Evolutionary conservation across 768 basidiomycete genomes (phyloP).

Genomic region (Serendipita sp.): DNA sequence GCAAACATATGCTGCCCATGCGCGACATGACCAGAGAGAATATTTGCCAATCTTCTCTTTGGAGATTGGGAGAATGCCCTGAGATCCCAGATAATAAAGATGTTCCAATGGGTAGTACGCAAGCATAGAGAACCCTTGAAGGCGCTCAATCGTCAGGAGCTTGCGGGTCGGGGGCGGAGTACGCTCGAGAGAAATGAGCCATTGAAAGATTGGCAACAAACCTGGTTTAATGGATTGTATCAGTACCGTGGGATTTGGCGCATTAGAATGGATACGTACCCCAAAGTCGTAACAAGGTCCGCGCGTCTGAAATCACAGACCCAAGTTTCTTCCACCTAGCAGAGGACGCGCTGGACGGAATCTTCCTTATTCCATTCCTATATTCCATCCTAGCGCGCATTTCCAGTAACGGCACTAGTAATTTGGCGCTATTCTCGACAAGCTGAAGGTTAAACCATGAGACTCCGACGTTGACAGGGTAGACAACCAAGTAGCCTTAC

Average conservation of each 20-base stretch:
- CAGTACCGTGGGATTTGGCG: not conserved
- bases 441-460: slow-evolving; percentile 28
- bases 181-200: slow-evolving; percentile 63
- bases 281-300: slow-evolving; percentile 64
- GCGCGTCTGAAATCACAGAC: slow-evolving; percentile 43
- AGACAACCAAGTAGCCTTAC: slow-evolving; percentile 20
- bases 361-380: slow-evolving; percentile 37
- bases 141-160: slow-evolving; percentile 58
- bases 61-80: slow-evolving; percentile 43
- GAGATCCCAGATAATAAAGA: slow-evolving; percentile 47
- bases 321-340: slow-evolving; percentile 37
- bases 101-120: slow-evolving; percentile 69
- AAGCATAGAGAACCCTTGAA: slow-evolving; percentile 63
- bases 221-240: not conserved
- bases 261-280: slow-evolving; percentile 29
- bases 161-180: slow-evolving; percentile 50
- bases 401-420: slow-evolving; percentile 47
- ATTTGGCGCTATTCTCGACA: slow-evolving; percentile 55
- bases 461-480: not conserved
- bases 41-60: slow-evolving; percentile 27
- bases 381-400: slow-evolving; percentile 55
- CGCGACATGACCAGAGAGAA: slow-evolving; percentile 53
- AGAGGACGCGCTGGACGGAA: slow-evolving; percentile 16
- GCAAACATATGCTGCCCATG: slow-evolving; percentile 64
- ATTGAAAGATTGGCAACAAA: slow-evolving; percentile 51